phyloP scores from a whole-genome alignment of 163 green algal species.

The Scenedesmus sp. region DNA sequence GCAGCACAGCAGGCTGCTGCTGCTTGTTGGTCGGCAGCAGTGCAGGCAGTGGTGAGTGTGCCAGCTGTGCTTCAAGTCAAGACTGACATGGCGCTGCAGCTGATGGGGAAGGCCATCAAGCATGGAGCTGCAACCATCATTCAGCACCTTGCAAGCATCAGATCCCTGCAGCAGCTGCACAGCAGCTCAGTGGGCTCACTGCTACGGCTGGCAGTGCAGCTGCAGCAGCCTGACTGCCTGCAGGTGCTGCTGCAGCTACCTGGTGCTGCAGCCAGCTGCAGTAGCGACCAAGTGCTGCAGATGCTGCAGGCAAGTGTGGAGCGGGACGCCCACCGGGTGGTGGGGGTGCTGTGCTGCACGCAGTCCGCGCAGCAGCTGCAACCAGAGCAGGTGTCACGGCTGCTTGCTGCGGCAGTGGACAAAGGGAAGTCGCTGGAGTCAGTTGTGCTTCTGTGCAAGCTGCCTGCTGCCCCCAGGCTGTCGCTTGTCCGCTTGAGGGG shows the following conservation, averaged over 20 bases:
- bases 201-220: background rate
- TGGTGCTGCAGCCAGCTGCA: too few relatives aligned
- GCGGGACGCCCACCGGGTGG: background rate
- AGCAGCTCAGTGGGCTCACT: background rate
- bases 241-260: background rate
- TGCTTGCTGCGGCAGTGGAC: background rate
- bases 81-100: background rate
- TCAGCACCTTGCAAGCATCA: background rate
- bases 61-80: background rate
- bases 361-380: background rate
- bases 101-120: background rate
- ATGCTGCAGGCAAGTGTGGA: background rate
- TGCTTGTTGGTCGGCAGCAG: background rate
- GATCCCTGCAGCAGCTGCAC: background rate
- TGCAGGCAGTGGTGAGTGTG: background rate
- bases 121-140: too few relatives aligned
- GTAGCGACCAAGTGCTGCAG: background rate
- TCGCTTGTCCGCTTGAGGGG: background rate
- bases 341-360: background rate
- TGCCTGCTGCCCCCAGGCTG: background rate
- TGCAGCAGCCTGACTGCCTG: background rate
- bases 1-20: background rate
- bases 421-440: background rate
- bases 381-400: background rate
- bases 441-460: background rate